These are phyloP conservation scores for Zymoseptoria passerinii DNA, from an alignment of 2,329 filamentous ascomycete genomes.

Conservation along the genomic window DNA sequence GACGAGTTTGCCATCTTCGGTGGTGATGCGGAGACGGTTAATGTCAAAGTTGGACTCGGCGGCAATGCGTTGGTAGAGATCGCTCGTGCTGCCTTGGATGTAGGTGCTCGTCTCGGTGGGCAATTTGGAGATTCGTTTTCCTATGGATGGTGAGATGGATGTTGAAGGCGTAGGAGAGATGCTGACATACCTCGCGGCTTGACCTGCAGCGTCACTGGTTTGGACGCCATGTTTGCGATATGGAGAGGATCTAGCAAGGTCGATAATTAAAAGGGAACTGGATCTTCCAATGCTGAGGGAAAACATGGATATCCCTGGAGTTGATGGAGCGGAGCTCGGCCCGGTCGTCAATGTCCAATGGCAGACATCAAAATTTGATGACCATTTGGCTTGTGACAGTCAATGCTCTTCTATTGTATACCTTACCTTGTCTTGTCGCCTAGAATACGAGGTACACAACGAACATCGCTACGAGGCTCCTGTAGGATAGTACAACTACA, in stretches of 20 bases:
- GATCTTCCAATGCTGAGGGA: background rate
- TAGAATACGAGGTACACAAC: too few relatives aligned
- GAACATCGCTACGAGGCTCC: too few relatives aligned
- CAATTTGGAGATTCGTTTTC: constrained; percentile 54
- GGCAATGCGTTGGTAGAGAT: constrained; percentile 52
- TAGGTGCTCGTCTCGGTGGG: constrained; percentile 48
- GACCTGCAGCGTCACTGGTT: constrained; percentile 36
- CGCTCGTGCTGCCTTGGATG: constrained; percentile 43
- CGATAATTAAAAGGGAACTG: background rate
- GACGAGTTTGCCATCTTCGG: constrained; percentile 52
- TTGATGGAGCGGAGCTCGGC: background rate
- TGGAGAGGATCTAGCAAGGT: background rate
- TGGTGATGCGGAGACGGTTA: constrained; percentile 56
- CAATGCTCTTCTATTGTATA: background rate
- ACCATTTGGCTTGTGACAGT: background rate
- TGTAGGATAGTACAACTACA: too few relatives aligned
- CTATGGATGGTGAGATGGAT: constrained; percentile 30
- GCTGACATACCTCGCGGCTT: constrained; percentile 36
- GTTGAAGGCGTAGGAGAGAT: background rate
- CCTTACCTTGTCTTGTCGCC: too few relatives aligned
- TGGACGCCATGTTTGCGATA: constrained; percentile 32
- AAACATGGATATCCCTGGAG: too few relatives aligned
- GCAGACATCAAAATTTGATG: background rate
- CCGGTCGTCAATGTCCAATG: background rate
- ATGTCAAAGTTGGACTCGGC: constrained; percentile 46